A percentile compares a stretch with the other conserved stretches of the same genome.
phyloP scores from a whole-genome alignment of 2,329 filamentous ascomycete genomes.

The Colletotrichum tropicicola region DNA sequence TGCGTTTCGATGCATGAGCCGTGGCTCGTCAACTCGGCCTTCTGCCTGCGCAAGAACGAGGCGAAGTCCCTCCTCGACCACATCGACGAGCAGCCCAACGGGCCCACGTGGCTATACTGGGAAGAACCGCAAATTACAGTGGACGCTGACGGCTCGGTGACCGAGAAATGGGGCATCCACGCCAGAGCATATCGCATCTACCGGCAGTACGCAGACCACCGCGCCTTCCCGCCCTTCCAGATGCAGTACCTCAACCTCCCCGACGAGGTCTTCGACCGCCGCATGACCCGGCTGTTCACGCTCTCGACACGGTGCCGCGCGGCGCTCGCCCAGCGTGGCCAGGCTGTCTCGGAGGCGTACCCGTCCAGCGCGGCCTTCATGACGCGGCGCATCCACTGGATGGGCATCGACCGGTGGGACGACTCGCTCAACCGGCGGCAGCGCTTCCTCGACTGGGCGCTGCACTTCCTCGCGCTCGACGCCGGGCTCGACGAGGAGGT shows the following conservation, averaged over 20 bases:
- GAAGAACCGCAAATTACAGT: no score
- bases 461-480: conserved; percentile 15
- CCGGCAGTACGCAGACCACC: neutral
- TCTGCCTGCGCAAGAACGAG: conserved; percentile 19
- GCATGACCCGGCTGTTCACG: neutral
- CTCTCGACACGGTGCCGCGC: neutral
- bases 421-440: neutral
- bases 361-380: neutral
- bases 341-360: neutral
- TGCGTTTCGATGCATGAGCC: conserved; percentile 4
- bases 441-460: conserved; percentile 5
- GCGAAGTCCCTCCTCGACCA: neutral
- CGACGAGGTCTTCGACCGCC: neutral
- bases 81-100: neutral
- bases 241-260: conserved; percentile 7
- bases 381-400: neutral
- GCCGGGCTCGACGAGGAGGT: conserved; percentile 16
- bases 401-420: neutral
- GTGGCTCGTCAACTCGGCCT: conserved; percentile 18
- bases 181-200: no score
- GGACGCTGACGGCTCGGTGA: no score
- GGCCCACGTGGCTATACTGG: no score
- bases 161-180: no score
- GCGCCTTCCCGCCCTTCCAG: neutral
- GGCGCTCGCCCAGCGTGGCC: neutral